phyloP scores from a whole-genome alignment of 164 flowering plant species.

The Annona cherimola region DNA sequence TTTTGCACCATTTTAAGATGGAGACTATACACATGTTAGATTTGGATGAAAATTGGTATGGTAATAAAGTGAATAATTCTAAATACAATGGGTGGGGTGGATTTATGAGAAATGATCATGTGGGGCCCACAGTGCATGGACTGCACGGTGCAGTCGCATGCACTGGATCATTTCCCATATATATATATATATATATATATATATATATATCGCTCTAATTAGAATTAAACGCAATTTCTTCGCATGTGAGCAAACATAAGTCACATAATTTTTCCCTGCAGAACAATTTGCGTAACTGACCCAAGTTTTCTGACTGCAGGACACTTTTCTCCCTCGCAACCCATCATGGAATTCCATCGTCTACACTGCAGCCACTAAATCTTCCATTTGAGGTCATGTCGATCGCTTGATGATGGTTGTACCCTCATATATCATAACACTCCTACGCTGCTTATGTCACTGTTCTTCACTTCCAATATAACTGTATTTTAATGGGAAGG shows the following conservation, averaged over 20 bases:
- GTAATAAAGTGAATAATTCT: no score
- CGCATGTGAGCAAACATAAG: not conserved
- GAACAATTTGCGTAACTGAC: not conserved
- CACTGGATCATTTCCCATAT: no score
- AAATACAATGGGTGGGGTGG: no score
- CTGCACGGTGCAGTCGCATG: no score
- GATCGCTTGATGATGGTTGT: not conserved
- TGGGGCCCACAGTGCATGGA: no score
- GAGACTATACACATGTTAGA: no score
- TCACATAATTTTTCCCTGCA: not conserved
- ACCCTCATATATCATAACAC: not conserved
- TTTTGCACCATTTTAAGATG: no score
- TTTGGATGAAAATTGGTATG: no score
- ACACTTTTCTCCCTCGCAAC: slow-evolving; percentile 68
- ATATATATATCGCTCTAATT: no score
- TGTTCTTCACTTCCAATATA: not conserved
- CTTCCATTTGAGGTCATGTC: slow-evolving; percentile 25
- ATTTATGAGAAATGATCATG: no score
- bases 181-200: no score
- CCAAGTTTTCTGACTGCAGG: slow-evolving; percentile 33
- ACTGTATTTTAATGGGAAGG: not conserved
- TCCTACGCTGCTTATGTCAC: not conserved
- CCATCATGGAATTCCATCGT: slow-evolving; percentile 56
- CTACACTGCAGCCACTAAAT: slow-evolving; percentile 35
- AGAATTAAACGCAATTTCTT: not conserved